Evolutionary conservation across 1,284 basidiomycete species (phyloP).

Genomic region (Irpex sp.): DNA sequence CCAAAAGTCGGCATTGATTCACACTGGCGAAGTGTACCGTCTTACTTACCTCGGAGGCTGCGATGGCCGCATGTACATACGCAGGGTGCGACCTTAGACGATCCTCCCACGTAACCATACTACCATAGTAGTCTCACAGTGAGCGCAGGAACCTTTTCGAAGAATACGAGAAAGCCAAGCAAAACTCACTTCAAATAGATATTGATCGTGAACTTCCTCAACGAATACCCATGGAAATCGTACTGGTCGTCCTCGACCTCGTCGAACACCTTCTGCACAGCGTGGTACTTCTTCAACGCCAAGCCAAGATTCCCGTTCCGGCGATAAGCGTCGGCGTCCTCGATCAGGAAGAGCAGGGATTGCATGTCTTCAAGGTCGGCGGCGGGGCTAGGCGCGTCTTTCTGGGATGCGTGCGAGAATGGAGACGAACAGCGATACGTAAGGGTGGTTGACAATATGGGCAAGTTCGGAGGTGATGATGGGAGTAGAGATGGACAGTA

Average conservation of each 20-base stretch:
- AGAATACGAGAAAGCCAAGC: background rate
- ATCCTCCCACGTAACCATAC: slow-evolving; percentile 85
- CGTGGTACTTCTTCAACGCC: slow-evolving; percentile 85
- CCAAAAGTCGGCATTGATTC: background rate
- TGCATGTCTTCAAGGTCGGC: slow-evolving; percentile 96
- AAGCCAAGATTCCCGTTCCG: slow-evolving; percentile 68
- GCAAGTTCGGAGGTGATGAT: background rate
- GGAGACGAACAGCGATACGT: background rate
- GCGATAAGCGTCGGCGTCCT: slow-evolving; percentile 76
- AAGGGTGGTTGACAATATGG: too few species aligned
- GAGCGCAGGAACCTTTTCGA: too few species aligned
- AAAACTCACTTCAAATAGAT: slow-evolving; percentile 72
- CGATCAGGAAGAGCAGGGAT: slow-evolving; percentile 83
- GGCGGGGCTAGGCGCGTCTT: slow-evolving; percentile 77
- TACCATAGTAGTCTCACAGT: slow-evolving; percentile 24
- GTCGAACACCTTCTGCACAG: slow-evolving; percentile 81
- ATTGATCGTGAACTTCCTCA: slow-evolving; percentile 87
- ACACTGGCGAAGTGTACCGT: background rate
- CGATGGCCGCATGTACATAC: slow-evolving; percentile 75
- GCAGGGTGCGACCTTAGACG: slow-evolving; percentile 69
- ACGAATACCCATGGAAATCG: slow-evolving; percentile 96
- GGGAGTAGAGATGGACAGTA: slow-evolving; percentile 6
- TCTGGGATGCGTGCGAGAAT: slow-evolving; percentile 38
- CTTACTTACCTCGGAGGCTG: slow-evolving; percentile 55
- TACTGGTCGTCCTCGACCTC: slow-evolving; percentile 96